Conservation (phyloP, 306 rosid species). For the Rosa rugosa region DNA sequence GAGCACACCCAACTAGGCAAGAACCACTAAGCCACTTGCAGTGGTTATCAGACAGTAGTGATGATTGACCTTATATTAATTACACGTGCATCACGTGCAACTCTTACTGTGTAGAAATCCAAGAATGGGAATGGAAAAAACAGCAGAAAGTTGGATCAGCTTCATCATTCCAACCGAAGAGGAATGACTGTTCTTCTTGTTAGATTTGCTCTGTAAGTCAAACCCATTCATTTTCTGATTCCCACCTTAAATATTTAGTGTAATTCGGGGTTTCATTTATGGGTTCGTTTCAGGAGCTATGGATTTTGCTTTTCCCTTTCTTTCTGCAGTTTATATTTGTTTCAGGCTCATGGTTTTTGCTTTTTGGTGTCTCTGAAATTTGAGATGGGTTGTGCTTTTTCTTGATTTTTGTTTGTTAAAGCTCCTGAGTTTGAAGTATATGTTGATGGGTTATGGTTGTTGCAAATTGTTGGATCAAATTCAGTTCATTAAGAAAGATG, state of each 20-base stretch:
- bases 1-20: too few relatives aligned
- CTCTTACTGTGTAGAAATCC: neutral
- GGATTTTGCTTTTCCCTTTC: slow-evolving; percentile 1
- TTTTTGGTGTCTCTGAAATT: slow-evolving; percentile 3
- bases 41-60: too few relatives aligned
- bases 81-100: slow-evolving; percentile 3
- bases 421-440: slow-evolving; percentile 4
- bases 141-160: slow-evolving; percentile 17
- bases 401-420: neutral
- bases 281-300: neutral
- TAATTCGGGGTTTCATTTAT: neutral
- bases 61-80: too few relatives aligned
- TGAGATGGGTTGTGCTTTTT: slow-evolving; percentile 23
- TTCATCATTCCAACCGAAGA: neutral
- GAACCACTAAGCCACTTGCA: too few relatives aligned
- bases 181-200: slow-evolving; percentile 16
- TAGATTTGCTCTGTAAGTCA: neutral
- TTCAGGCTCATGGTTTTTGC: neutral
- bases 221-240: slow-evolving; percentile 1
- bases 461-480: slow-evolving; percentile 8
- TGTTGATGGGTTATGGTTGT: neutral
- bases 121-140: neutral
- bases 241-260: neutral
- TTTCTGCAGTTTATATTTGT: slow-evolving; percentile 12
- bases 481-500: neutral